Evolutionary conservation across 2,329 filamentous ascomycete genomes (phyloP).

Genomic region (Pseudocercospora fuligena): DNA sequence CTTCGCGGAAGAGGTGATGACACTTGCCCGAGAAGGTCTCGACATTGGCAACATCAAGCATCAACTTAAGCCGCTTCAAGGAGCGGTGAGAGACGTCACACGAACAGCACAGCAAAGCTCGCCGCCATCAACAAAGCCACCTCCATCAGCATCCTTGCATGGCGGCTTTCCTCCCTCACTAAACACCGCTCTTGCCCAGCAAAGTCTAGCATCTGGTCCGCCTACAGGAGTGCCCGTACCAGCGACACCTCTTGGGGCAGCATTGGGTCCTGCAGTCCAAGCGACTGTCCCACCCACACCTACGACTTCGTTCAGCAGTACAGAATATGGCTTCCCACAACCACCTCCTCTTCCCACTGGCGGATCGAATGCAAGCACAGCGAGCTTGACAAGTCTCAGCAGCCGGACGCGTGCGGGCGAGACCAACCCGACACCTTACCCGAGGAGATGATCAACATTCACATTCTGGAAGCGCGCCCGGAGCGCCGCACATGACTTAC

Average conservation of each 20-base stretch:
- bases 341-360: background rate
- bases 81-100: slow-evolving; percentile 78
- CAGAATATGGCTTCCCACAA: slow-evolving; percentile 29
- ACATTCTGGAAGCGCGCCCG: slow-evolving; percentile 2
- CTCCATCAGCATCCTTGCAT: slow-evolving; percentile 20
- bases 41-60: slow-evolving; percentile 69
- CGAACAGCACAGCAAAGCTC: slow-evolving; percentile 71
- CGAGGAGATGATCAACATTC: background rate
- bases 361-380: slow-evolving; percentile 7
- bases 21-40: slow-evolving; percentile 40
- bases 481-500: background rate
- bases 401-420: background rate
- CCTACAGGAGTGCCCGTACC: slow-evolving; percentile 58
- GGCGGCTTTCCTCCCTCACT: slow-evolving; percentile 32
- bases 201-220: slow-evolving; percentile 36
- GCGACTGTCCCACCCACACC: slow-evolving; percentile 60
- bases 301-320: slow-evolving; percentile 20
- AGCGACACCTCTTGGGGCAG: slow-evolving; percentile 87
- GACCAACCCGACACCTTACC: background rate
- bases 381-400: slow-evolving; percentile 7
- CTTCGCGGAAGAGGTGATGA: slow-evolving; percentile 65
- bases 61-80: slow-evolving; percentile 79
- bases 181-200: slow-evolving; percentile 33
- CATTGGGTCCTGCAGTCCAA: slow-evolving; percentile 85
- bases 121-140: slow-evolving; percentile 59